Evolutionary conservation across 768 basidiomycete species (phyloP), one percentile per base, ranked within the genome.

Genomic region (Austroboletus eburneus): DNA sequence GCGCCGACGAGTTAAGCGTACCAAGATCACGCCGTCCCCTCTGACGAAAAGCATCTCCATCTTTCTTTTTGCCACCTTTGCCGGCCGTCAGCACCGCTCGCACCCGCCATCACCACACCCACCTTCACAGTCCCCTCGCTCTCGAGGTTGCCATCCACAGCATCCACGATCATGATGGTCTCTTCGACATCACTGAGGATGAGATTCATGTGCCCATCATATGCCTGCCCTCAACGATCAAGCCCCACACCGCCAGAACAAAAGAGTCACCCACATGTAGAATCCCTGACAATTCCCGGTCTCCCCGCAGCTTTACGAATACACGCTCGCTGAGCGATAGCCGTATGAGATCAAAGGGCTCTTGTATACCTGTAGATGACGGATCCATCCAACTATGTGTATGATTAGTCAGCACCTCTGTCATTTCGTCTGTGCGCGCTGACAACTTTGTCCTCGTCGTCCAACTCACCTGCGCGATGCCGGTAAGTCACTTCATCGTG

Each of bases 161-260:
- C 70, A 54, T 97, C 93, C n/a, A 97, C 91, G 52, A 96, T 76
- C 81, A 94, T 88, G 52, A 98, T 91, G 3, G 87, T 93, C 72
- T 99, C 96, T 64, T 97, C 95, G 14, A 97, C 96, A 62, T 97
- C 91, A 58, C 91, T 93, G 57, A 99, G 76, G 52, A 99, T 96
- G 58, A 99, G 76, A 67, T 99, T 98, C 96, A 98, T 98, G 68
- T 98, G 96, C n/a, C 94, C 96, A 71, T 99, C 96, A 61, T 98
- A 98, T 18, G 96, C 96, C 96, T 99, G 59, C 56, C 50, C 42
- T 42, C 47, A 23, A 53, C 21, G 32, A 45, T 48, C 52, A 45
- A 43, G 17, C 30, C 40, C 43, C 3, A 39, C 46, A 25, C 42
- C 30, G 21, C 18, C 36, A 34, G 29, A 34, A 38, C 24, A 6